Percentiles rank a stretch among this genome's conserved stretches.
phyloP scores from a whole-genome alignment of 2,329 filamentous ascomycete species.

The Macrophomina phaseolina region DNA sequence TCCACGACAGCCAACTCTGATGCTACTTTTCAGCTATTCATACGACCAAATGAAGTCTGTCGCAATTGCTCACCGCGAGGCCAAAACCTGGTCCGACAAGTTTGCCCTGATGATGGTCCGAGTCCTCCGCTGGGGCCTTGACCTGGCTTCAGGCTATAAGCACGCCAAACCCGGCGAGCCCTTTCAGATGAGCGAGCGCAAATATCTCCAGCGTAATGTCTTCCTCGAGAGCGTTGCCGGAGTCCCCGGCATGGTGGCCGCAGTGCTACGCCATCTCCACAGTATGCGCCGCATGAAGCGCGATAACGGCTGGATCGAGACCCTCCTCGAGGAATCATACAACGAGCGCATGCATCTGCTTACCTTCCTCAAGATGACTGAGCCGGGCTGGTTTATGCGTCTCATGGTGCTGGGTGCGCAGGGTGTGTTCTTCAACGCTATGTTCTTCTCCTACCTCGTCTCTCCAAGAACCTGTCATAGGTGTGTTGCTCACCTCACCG shows the following conservation, averaged over 20 bases:
- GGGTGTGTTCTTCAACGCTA: conserved; percentile 93
- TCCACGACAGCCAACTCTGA: background rate
- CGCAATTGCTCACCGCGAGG: conserved; percentile 75
- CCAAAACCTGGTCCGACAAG: conserved; percentile 76
- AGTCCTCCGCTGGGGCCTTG: conserved; percentile 78
- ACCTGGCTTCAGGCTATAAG: conserved; percentile 78
- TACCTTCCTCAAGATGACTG: conserved; percentile 89
- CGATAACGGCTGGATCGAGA: conserved; percentile 96
- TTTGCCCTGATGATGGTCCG: conserved; percentile 79
- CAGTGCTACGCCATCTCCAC: conserved; percentile 88
- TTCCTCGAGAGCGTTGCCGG: conserved; percentile 95
- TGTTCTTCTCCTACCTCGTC: conserved; percentile 88
- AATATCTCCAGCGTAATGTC: conserved; percentile 89
- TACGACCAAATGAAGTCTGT: conserved; percentile 79
- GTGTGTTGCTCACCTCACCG: too few relatives aligned
- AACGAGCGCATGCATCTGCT: conserved; percentile 94
- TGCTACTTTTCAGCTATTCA: conserved; percentile 62
- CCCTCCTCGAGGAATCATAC: conserved; percentile 85
- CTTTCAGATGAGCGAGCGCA: conserved; percentile 77
- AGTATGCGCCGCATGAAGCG: conserved; percentile 84
- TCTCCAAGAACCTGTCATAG: conserved; percentile 88
- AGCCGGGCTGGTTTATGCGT: conserved; percentile 88
- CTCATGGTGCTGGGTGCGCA: conserved; percentile 90
- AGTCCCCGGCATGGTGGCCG: conserved; percentile 95
- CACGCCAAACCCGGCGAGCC: conserved; percentile 69